Evolutionary conservation across 2,329 filamentous ascomycete species (phyloP), one percentile per base, ranked within the genome.

Genomic region (Epichloe coenophiala): DNA sequence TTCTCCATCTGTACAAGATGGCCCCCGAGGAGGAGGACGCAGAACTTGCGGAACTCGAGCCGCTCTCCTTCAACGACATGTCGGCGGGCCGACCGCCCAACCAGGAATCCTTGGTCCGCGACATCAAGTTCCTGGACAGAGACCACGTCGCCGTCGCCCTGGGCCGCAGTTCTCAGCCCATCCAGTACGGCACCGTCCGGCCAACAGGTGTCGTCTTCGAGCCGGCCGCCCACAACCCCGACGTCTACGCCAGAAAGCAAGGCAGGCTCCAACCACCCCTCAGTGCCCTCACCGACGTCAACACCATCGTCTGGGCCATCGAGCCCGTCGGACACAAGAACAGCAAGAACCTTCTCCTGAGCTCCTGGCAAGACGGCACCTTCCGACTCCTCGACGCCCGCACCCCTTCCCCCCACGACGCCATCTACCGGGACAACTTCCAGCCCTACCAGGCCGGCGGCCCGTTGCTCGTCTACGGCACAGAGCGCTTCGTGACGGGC

Each of bases 351-450:
- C 60, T 76, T 2, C 57, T 78, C 6, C 65, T 80, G 12, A 75
- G 69, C 50, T 68, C 74, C 3, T 79, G 76, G 75, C 69, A 73
- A 42, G 74, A 78, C 49, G 75, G 75, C 8, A 75, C 71, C 1
- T 68, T 71, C 49, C 67, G 71, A 65, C 69, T 78, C 1, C 66
- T 71, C 51, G 76, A 80, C 54, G 57, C 76, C 2, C 71, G 76
- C 74, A 0, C 69, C 73, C 0, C 73, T 69, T 0, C 53, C 67
- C 53, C 67, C 1, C 63, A 69, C 33, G 74, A 77, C 49, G 64
- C 66, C 8, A 57, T 76, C 7, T 80, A 76, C 58, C 71, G 75
- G 38, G 75, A 80, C 56, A 71, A 73, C 50, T 72, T 76, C 53
- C 69, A 77, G 51, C 67, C 74, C 0, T 67, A 66, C 52, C 66